Percentiles rank a stretch among this genome's conserved stretches.
Evolutionary conservation across 306 rosid species (phyloP).

Genomic region (Dryas drummondii): DNA sequence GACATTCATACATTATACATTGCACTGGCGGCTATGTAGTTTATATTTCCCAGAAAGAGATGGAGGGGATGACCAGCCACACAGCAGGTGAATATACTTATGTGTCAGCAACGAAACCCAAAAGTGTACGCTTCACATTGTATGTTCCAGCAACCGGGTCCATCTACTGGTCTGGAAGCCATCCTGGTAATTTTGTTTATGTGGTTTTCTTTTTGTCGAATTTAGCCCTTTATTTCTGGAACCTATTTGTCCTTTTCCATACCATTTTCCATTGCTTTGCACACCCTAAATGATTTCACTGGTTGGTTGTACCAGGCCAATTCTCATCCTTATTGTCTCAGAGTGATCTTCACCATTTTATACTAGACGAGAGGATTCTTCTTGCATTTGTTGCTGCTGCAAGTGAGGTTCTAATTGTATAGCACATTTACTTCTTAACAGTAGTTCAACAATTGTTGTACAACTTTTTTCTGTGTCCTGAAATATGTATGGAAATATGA

Average conservation of each 20-base stretch:
- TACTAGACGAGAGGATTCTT: slow-evolving; percentile 61
- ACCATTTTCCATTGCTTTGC: not conserved
- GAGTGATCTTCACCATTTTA: slow-evolving; percentile 57
- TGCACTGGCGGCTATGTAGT: slow-evolving; percentile 83
- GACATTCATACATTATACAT: too few species aligned
- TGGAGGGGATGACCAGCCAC: slow-evolving; percentile 65
- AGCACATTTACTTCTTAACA: not conserved
- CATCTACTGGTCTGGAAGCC: slow-evolving; percentile 63
- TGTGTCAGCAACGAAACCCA: slow-evolving; percentile 59
- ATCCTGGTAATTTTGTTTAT: slow-evolving; percentile 45
- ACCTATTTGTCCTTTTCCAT: not conserved
- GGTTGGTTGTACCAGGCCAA: slow-evolving; percentile 44
- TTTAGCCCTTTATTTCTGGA: not conserved
- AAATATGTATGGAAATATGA: slow-evolving; percentile 3
- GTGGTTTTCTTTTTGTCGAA: not conserved
- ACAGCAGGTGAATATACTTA: slow-evolving; percentile 41
- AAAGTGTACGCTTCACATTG: slow-evolving; percentile 49
- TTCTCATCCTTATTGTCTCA: slow-evolving; percentile 38
- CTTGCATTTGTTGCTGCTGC: slow-evolving; percentile 77
- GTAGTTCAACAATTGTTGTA: not conserved
- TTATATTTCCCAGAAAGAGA: slow-evolving; percentile 58
- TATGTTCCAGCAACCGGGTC: slow-evolving; percentile 72
- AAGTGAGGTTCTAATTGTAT: slow-evolving; percentile 48
- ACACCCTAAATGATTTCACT: not conserved
- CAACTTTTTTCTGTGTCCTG: not conserved